Conservation (phyloP, 805 yeast genomes). For the Ogataea nonfermentans region DNA sequence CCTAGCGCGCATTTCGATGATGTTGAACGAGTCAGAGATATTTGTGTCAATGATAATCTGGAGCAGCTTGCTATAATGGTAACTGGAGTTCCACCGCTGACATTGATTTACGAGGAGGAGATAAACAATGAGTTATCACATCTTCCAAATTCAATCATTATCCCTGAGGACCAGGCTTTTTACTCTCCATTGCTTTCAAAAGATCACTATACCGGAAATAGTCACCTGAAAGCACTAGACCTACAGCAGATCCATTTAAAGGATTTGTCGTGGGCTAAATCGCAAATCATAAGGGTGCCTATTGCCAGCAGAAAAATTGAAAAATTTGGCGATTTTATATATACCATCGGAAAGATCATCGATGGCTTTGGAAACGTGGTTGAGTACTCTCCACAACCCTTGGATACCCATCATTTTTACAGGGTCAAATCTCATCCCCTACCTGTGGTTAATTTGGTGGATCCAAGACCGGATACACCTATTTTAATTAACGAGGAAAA, state of each 20-base stretch:
- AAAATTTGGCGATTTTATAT: conserved; percentile 52
- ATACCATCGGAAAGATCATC: conserved; percentile 53
- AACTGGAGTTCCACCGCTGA: conserved; percentile 78
- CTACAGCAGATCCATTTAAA: conserved; percentile 35
- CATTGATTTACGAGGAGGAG: conserved; percentile 52
- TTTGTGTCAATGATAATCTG: conserved; percentile 65
- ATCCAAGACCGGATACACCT: conserved; percentile 30
- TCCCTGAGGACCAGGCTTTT: conserved; percentile 46
- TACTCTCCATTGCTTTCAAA: conserved; percentile 47
- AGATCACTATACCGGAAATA: conserved; percentile 27
- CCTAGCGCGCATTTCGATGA: conserved; percentile 65
- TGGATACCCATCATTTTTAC: conserved; percentile 39
- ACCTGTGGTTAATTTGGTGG: conserved; percentile 50
- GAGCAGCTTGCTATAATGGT: conserved; percentile 46
- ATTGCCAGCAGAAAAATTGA: conserved; percentile 26
- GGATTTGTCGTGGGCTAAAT: conserved; percentile 39
- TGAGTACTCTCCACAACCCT: conserved; percentile 38
- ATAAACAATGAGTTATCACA: conserved; percentile 32
- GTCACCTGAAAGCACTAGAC: conserved; percentile 20
- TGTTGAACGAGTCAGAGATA: conserved; percentile 35
- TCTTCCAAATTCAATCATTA: conserved; percentile 29
- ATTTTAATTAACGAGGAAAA: conserved; percentile 34
- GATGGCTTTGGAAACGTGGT: conserved; percentile 68
- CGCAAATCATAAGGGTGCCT: conserved; percentile 28
- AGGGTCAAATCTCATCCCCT: conserved; percentile 53